Conservation (phyloP, 2,329 filamentous ascomycete species). For the Hymenoscyphus repandus region DNA sequence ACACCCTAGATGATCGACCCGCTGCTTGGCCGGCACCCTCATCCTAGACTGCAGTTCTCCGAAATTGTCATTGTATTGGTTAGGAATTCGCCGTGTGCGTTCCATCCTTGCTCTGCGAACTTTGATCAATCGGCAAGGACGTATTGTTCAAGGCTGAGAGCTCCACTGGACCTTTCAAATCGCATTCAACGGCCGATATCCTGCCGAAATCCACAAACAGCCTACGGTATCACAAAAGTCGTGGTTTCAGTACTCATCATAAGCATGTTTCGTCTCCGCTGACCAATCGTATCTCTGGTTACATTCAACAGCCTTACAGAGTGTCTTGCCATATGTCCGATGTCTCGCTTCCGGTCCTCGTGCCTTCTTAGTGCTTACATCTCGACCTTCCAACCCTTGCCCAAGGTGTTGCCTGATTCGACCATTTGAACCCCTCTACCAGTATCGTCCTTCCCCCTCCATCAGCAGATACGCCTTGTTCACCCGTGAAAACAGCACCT, state of each 20-base stretch:
- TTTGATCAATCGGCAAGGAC: constrained; percentile 15
- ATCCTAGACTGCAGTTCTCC: background rate
- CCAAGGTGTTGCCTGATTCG: constrained; percentile 16
- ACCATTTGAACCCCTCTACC: constrained; percentile 6
- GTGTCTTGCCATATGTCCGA: constrained; percentile 12
- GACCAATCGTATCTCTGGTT: constrained; percentile 4
- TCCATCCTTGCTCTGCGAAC: constrained; percentile 16
- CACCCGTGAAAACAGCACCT: constrained; percentile 8
- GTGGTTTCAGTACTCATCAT: background rate
- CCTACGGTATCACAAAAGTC: constrained; percentile 1
- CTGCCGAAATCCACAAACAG: background rate
- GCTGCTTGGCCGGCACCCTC: constrained; percentile 16
- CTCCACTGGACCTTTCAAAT: too few species aligned
- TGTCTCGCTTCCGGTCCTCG: constrained; percentile 9
- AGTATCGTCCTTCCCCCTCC: constrained; percentile 11
- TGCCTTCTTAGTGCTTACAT: constrained; percentile 27
- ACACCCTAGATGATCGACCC: constrained; percentile 20
- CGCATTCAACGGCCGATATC: background rate
- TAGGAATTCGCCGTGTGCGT: constrained; percentile 1
- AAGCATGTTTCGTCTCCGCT: background rate
- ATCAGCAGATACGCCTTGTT: background rate
- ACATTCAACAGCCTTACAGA: constrained; percentile 15
- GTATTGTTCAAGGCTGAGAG: constrained; percentile 17
- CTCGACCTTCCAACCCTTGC: constrained; percentile 21
- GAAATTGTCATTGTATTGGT: background rate